Base-by-base conservation (phyloP, 208 protist genomes). In the Phytomonas serpens region DNA sequence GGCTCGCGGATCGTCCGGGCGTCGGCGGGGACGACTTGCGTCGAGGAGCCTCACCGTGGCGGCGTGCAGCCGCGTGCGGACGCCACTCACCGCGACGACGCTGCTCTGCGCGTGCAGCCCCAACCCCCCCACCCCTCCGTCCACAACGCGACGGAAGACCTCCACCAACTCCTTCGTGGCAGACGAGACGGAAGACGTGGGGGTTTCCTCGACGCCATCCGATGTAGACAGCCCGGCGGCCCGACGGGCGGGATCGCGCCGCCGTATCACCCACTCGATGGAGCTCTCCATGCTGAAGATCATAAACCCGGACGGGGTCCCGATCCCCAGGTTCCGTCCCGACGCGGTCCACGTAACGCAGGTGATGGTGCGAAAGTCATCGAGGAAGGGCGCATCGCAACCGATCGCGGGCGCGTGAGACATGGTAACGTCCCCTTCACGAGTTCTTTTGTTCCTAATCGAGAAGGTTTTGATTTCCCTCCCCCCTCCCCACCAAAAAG, bases 261-360 rank as follows among this genome's bases (percentile, higher is more conserved):
- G 69, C 1, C 61, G 62, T 2, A 64, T 40, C 51, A 31, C 33
- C 29, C 36, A 0, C 40, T 61, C 36, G 11, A 78, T 51, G 31
- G 79, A 42, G 30, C 76, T 64, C 76, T 90, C 88, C 9, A 81
- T 86, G 75, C 88, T 93, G 81, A 85, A 93, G 52, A 91, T 67
- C 30, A 88, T 67, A 51, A 93, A 83, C 42, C 88, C 88, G 74
- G 79, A 68, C 16, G 76, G 71, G 2, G 87, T 82, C 36, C 88
- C 88, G 16, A 93, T 68, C 23, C 73, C 85, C 16, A 93, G 63
- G 76, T 81, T 86, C 61, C 77, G 80, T 4, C 85, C 88, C 6
- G 81, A 86, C 32, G 74, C 72, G 4, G 80, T 83, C 87, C 87
- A 93, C 61, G 82, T 57, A 61, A 93, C 68, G 67, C 87, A 93